phyloP scores from a whole-genome alignment of 2,329 filamentous ascomycete genomes.

The Pseudogymnoascus sp. region DNA sequence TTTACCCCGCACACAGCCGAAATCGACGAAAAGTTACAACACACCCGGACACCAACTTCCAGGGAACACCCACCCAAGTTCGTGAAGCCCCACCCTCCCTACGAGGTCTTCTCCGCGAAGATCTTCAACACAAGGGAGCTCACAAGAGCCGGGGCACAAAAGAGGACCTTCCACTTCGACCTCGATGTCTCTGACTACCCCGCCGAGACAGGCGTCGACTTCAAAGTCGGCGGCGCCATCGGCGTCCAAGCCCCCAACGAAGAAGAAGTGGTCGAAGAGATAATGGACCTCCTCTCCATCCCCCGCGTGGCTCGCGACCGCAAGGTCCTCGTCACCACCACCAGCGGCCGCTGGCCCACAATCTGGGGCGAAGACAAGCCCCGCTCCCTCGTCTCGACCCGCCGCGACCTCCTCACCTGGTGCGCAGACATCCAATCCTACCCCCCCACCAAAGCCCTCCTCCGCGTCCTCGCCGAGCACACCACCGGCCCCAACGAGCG shows the following conservation, averaged over 20 bases:
- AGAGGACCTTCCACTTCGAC: slow-evolving; percentile 96
- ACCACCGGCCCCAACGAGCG: slow-evolving; percentile 73
- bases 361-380: slow-evolving; percentile 91
- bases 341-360: slow-evolving; percentile 83
- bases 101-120: slow-evolving; percentile 83
- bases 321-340: slow-evolving; percentile 70
- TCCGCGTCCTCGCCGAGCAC: slow-evolving; percentile 80
- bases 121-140: slow-evolving; percentile 79
- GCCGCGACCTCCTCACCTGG: slow-evolving; percentile 90
- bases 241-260: slow-evolving; percentile 88
- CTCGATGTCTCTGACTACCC: slow-evolving; percentile 95
- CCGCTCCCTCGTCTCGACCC: slow-evolving; percentile 79
- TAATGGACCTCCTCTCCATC: slow-evolving; percentile 74
- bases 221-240: slow-evolving; percentile 93
- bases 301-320: slow-evolving; percentile 79
- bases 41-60: slow-evolving; percentile 28
- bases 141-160: slow-evolving; percentile 82
- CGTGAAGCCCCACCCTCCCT: slow-evolving; percentile 90
- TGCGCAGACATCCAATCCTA: slow-evolving; percentile 90
- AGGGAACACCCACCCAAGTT: slow-evolving; percentile 71
- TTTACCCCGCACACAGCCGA: slow-evolving; percentile 27
- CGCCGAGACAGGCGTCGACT: slow-evolving; percentile 74
- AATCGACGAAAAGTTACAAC: slow-evolving; percentile 32
- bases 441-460: slow-evolving; percentile 77
- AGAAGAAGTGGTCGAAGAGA: slow-evolving; percentile 64